Base-by-base conservation (phyloP, 768 basidiomycete species). In the Boletellus ananas region DNA sequence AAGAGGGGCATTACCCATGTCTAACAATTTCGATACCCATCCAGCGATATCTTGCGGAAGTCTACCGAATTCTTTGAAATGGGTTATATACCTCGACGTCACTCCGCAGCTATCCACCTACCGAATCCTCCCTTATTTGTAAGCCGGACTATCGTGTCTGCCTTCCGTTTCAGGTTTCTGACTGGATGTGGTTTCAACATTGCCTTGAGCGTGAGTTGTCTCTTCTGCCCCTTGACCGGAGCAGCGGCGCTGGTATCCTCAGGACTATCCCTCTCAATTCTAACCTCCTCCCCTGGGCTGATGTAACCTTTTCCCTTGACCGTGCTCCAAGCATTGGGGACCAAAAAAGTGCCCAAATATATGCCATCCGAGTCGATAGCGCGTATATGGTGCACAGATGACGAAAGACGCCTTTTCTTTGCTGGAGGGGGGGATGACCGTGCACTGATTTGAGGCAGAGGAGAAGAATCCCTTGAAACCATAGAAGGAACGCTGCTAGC, bases 261-360 rank as follows among this genome's bases (percentile, higher is more conserved):
- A 9, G 65, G 66, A 34, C 62, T 67, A 39, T 89, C 84, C 38
- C 85, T 75, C 58, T 80, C 77, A 10, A 89, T 70, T 41, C 61
- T 58, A 20, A 90, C 68, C 20, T 73, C 62, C n/a, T 90, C 87
- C n/a, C 79, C 79, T 18, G 70, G 52, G 52, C 81, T 81, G 34
- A 87, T 72, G 52, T 89, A 88, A 4, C 84, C 84, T 57, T 76
- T 80, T 2, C 88, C 88, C 43, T 79, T 84, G 13, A 79, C 84
- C 35, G 83, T 90, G 55, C 85, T 87, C 86, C 86, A 90, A 10
- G 86, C 88, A 58, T 87, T 84, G 18, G 78, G 75, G 20, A 89
- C 76, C 10, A 89, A 53, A 43, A 89, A 73, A 43, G 83, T 84
- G 11, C 88, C 88, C 23, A 90, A 57, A 60, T 86, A 90, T 11